Conservation (phyloP, 768 basidiomycete species). For the Boletus tomentosulus region DNA sequence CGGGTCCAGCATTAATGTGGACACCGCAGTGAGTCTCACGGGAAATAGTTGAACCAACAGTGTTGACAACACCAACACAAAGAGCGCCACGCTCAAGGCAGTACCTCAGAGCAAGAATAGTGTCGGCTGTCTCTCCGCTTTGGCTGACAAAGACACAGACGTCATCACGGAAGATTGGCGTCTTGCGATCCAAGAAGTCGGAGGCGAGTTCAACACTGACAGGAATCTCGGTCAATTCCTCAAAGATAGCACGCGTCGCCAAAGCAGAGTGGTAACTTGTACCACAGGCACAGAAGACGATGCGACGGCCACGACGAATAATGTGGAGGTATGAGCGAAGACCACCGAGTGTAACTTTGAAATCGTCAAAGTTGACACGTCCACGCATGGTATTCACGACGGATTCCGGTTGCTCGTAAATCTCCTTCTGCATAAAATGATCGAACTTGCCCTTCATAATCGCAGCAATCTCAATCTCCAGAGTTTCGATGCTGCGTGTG, state of each 20-base stretch:
- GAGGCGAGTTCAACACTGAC: constrained; percentile 95
- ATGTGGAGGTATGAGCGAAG: constrained; percentile 93
- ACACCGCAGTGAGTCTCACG: constrained; percentile 99
- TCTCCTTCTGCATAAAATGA: constrained; percentile 99
- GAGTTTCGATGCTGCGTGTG: constrained; percentile 94
- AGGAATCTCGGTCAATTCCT: constrained; percentile 98
- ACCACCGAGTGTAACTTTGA: constrained; percentile 90
- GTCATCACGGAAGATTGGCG: constrained; percentile 98
- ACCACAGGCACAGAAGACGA: constrained; percentile 98
- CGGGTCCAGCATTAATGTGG: constrained; percentile 98
- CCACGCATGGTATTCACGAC: constrained; percentile 99
- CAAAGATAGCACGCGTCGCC: constrained; percentile 96
- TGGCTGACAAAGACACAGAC: constrained; percentile 95
- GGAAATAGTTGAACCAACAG: constrained; percentile 95
- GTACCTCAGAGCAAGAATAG: constrained; percentile 92
- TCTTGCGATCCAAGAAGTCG: constrained; percentile 98
- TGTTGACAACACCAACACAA: constrained; percentile 97
- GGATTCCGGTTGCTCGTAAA: constrained; percentile 98
- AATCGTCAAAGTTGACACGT: constrained; percentile 95
- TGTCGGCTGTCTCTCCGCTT: constrained; percentile 98
- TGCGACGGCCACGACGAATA: constrained; percentile 89
- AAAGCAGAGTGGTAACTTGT: constrained; percentile 97
- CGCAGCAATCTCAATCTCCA: constrained; percentile 98
- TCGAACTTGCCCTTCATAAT: constrained; percentile 99
- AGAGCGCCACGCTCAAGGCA: constrained; percentile 96